Conservation (phyloP, 441 rosid genomes). For the Pelargonium citronellum region DNA sequence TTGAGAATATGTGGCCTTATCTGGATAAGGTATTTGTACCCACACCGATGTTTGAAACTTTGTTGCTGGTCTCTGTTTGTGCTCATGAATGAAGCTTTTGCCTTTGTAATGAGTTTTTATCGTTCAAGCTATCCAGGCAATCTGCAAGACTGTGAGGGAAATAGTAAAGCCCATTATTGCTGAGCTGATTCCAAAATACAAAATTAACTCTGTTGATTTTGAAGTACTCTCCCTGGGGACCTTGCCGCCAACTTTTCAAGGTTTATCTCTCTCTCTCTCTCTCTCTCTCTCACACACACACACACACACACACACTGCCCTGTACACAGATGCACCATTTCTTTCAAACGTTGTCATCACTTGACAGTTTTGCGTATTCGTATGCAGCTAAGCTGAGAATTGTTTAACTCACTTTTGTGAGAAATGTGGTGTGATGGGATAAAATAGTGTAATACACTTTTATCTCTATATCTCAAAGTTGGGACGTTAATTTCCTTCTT, state of each 20-base stretch:
- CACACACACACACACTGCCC: not conserved
- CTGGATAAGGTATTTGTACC: slow-evolving; percentile 40
- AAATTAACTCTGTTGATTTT: slow-evolving; percentile 64
- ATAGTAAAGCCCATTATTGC: slow-evolving; percentile 58
- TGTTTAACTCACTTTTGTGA: no score
- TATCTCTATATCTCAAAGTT: not conserved
- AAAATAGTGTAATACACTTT: no score
- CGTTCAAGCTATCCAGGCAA: slow-evolving; percentile 39
- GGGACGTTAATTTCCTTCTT: not conserved
- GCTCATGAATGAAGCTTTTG: slow-evolving; percentile 5
- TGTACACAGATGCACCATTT: no score
- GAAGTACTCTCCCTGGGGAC: slow-evolving; percentile 59
- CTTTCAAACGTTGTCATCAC: not conserved
- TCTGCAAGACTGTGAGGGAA: slow-evolving; percentile 45
- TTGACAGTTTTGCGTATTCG: not conserved
- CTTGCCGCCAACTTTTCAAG: slow-evolving; percentile 58
- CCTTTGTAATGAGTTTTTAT: slow-evolving; percentile 15
- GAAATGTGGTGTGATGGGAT: not conserved
- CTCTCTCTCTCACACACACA: not conserved
- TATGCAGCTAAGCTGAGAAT: not conserved
- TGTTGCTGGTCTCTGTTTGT: slow-evolving; percentile 2
- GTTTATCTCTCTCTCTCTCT: slow-evolving; percentile 24
- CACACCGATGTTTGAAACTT: slow-evolving; percentile 9
- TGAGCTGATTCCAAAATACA: slow-evolving; percentile 58
- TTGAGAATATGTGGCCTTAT: slow-evolving; percentile 62